These are phyloP conservation scores for Alternaria arbusti DNA, from an alignment of 2,329 filamentous ascomycete species.

Conservation along the genomic window DNA sequence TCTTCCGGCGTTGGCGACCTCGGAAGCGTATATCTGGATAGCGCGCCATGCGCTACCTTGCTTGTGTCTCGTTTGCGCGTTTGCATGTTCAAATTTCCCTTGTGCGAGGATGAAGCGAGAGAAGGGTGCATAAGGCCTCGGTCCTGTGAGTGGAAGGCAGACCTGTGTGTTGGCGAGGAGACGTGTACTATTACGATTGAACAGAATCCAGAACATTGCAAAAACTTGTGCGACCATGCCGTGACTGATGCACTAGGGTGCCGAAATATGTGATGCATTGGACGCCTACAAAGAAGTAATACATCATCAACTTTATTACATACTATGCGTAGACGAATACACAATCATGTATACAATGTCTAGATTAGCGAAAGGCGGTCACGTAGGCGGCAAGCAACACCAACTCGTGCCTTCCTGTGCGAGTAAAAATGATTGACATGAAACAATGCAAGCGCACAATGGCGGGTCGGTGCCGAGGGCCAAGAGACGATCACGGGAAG, in stretches of 20 bases:
- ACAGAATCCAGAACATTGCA: constrained; percentile 6
- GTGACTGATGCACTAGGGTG: background rate
- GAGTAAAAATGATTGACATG: background rate
- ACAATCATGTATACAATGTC: background rate
- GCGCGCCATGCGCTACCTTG: constrained; percentile 5
- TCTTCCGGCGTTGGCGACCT: constrained; percentile 7
- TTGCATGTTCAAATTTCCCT: constrained; percentile 1
- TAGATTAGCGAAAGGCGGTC: background rate
- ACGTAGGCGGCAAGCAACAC: background rate
- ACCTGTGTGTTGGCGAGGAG: background rate
- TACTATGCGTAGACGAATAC: background rate
- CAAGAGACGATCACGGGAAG: background rate
- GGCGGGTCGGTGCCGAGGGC: background rate
- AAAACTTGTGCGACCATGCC: background rate
- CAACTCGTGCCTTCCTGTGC: background rate
- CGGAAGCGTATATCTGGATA: background rate
- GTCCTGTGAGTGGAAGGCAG: background rate
- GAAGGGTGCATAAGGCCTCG: constrained; percentile 8
- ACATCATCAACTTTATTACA: background rate
- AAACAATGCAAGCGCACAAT: background rate
- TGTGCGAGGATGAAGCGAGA: constrained; percentile 20
- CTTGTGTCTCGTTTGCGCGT: constrained; percentile 8
- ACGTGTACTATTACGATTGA: constrained; percentile 16
- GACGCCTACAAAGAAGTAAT: background rate
- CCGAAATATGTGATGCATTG: background rate